phyloP scores from a whole-genome alignment of 805 yeast genomes.

The Teunomyces atbi region DNA sequence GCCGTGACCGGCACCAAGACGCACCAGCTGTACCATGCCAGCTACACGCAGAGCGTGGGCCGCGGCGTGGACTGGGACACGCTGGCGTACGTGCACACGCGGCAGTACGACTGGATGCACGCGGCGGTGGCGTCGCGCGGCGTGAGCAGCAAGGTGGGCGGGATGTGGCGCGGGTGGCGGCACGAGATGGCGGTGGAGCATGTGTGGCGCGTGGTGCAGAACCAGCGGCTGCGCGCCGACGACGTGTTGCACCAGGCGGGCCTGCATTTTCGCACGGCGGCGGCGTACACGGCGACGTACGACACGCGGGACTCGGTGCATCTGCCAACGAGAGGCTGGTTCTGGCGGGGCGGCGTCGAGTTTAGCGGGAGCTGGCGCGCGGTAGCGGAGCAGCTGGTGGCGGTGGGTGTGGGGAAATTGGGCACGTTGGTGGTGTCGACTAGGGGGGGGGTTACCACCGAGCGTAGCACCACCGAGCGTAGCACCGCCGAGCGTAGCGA shows the following conservation, averaged over 20 bases:
- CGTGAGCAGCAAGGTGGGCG: constrained; percentile 37
- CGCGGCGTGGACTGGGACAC: constrained; percentile 41
- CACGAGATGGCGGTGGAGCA: constrained; percentile 52
- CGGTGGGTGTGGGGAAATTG: constrained; percentile 18
- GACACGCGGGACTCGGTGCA: constrained; percentile 46
- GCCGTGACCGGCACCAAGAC: constrained; percentile 49
- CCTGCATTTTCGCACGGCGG: constrained; percentile 43
- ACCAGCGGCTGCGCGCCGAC: constrained; percentile 26
- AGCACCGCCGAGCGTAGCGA: not conserved
- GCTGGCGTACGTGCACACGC: constrained; percentile 40
- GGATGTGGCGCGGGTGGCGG: constrained; percentile 36
- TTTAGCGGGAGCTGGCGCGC: constrained; percentile 23
- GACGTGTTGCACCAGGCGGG: constrained; percentile 43
- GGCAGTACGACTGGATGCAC: constrained; percentile 48
- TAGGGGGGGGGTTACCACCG: not conserved
- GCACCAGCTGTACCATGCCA: constrained; percentile 48
- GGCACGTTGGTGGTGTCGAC: constrained; percentile 25
- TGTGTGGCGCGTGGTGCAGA: constrained; percentile 37
- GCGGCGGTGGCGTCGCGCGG: constrained; percentile 47
- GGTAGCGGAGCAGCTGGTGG: constrained; percentile 39
- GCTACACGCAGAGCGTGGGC: constrained; percentile 46
- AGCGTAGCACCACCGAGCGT: not conserved
- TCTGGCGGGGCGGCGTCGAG: constrained; percentile 37
- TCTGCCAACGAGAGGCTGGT: constrained; percentile 44
- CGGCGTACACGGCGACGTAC: constrained; percentile 37